Percentiles rank a stretch among this genome's conserved stretches.
Evolutionary conservation across 2,329 filamentous ascomycete genomes (phyloP).

Genomic region (Whalleya microplaca): DNA sequence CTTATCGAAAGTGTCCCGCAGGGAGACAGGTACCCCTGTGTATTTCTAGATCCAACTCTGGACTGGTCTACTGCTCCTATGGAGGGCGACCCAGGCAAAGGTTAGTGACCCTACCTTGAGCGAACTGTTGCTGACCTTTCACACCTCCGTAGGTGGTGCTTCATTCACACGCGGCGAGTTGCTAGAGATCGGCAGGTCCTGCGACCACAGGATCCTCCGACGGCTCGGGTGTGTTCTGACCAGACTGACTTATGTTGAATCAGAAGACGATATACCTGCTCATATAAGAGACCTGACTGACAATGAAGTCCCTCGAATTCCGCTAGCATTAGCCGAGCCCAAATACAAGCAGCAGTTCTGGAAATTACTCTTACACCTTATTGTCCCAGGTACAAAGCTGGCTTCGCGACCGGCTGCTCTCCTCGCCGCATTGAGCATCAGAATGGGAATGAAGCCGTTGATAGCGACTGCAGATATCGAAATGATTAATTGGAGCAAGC

Average conservation of each 20-base stretch:
- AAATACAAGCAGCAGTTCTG: constrained; percentile 47
- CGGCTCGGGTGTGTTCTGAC: constrained; percentile 52
- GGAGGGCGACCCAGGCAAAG: constrained; percentile 9
- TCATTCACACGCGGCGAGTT: constrained; percentile 50
- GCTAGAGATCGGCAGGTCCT: constrained; percentile 56
- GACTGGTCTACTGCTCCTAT: constrained; percentile 33
- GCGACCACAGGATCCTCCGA: constrained; percentile 50
- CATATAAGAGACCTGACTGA: constrained; percentile 43
- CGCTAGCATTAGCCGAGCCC: constrained; percentile 43
- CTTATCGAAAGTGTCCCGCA: constrained; percentile 43
- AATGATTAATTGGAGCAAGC: constrained; percentile 44
- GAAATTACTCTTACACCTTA: constrained; percentile 51
- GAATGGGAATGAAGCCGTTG: constrained; percentile 50
- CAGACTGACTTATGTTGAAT: constrained; percentile 47
- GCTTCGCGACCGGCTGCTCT: constrained; percentile 48
- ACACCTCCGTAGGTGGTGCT: constrained; percentile 34
- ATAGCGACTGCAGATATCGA: constrained; percentile 45
- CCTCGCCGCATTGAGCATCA: constrained; percentile 51
- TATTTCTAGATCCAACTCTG: constrained; percentile 54
- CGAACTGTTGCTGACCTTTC: too few relatives aligned
- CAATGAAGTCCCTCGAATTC: constrained; percentile 46
- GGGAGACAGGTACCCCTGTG: constrained; percentile 48
- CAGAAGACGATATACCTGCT: constrained; percentile 45
- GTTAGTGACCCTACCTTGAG: too few relatives aligned
- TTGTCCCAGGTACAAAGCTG: constrained; percentile 53